phyloP scores from a whole-genome alignment of 306 rosid genomes.

The Carpinus viminea region DNA sequence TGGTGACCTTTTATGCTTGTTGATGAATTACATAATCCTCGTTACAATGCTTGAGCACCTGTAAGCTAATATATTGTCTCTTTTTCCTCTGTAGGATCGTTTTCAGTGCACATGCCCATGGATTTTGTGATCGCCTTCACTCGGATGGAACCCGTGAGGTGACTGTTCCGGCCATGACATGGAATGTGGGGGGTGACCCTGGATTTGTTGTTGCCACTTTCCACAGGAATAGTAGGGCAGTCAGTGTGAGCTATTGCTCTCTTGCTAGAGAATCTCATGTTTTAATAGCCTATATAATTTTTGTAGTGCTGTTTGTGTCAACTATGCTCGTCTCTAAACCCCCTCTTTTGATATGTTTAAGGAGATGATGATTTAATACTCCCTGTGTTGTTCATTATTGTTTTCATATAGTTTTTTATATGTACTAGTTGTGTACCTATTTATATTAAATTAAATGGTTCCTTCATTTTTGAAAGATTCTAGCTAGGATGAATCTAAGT shows the following conservation, averaged over 20 bases:
- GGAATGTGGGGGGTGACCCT: conserved; percentile 71
- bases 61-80: conserved; percentile 10
- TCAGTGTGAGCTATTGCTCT: conserved; percentile 60
- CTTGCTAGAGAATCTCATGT: conserved; percentile 64
- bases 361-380: conserved; percentile 2
- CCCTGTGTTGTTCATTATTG: conserved; percentile 1
- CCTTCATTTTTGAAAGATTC: not conserved
- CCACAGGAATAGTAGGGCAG: conserved; percentile 46
- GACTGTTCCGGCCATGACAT: conserved; percentile 67
- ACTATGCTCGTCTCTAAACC: conserved; percentile 18
- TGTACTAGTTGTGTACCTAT: not conserved
- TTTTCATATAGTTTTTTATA: not conserved
- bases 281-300: conserved; percentile 36
- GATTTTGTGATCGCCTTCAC: conserved; percentile 45
- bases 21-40: not conserved
- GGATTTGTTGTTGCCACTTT: conserved; percentile 68
- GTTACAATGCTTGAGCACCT: not conserved
- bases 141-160: conserved; percentile 62
- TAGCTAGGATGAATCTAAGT: not conserved
- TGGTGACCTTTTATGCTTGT: not conserved
- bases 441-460: not conserved
- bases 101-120: conserved; percentile 60
- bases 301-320: conserved; percentile 32
- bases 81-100: conserved; percentile 47
- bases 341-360: conserved; percentile 20